Percentiles rank a stretch among this genome's conserved stretches.
Conservation (phyloP, 345 rosid genomes). For the Lepidium sativum region DNA sequence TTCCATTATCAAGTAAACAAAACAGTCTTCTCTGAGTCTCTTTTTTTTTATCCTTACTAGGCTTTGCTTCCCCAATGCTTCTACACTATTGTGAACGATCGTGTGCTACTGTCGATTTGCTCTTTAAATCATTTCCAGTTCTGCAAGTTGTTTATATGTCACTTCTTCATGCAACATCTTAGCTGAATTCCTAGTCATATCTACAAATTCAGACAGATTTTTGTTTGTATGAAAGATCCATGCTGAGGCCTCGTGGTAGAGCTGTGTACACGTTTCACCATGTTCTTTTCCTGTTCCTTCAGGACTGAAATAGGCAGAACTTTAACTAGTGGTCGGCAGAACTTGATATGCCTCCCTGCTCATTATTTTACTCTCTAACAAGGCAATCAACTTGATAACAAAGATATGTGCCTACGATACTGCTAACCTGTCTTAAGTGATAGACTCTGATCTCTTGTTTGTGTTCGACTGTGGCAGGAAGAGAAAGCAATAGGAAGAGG, state of each 20-base stretch:
- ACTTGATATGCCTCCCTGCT: neutral
- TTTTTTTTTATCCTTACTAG: neutral
- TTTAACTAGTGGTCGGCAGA: neutral
- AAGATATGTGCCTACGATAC: neutral
- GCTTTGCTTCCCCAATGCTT: neutral
- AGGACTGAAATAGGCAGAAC: neutral
- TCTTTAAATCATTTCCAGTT: neutral
- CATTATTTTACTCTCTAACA: neutral
- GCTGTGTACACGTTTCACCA: neutral
- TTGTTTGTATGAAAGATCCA: neutral
- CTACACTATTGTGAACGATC: neutral
- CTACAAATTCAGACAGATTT: neutral
- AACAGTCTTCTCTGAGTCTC: neutral
- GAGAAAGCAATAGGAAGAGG: slow-evolving; percentile 98
- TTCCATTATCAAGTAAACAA: slow-evolving; percentile 85
- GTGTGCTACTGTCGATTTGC: neutral
- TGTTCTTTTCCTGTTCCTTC: neutral
- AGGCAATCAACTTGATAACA: neutral
- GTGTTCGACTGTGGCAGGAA: slow-evolving; percentile 43
- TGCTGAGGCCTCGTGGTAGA: neutral
- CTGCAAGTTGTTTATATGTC: neutral
- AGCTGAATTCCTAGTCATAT: neutral
- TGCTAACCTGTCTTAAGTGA: neutral
- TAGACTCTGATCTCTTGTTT: neutral
- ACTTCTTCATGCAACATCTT: neutral